These are phyloP conservation scores for Avicennia marina DNA, from an alignment of 257 asterid genomes.

Conservation along the genomic window DNA sequence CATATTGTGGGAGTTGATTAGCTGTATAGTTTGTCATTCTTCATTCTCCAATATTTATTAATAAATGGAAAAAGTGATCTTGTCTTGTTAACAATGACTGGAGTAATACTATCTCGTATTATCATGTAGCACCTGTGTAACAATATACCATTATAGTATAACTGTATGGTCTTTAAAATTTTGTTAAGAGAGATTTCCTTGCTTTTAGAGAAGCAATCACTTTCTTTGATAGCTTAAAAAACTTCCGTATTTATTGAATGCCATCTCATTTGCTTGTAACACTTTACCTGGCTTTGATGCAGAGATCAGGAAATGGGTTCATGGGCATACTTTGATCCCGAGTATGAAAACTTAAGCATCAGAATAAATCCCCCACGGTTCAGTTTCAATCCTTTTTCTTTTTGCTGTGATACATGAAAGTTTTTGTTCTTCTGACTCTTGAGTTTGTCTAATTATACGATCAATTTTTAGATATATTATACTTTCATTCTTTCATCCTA, in stretches of 20 bases:
- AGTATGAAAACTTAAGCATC: slow-evolving; percentile 88
- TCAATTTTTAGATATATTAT: too few relatives aligned
- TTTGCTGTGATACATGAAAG: not conserved
- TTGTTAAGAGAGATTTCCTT: too few relatives aligned
- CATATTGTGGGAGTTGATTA: not conserved
- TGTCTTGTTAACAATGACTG: not conserved
- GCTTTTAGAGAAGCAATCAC: not conserved
- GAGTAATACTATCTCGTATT: too few relatives aligned
- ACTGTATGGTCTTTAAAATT: too few relatives aligned
- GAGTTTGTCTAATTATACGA: not conserved
- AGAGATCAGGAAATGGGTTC: slow-evolving; percentile 58
- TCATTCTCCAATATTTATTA: not conserved
- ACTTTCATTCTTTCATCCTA: too few relatives aligned
- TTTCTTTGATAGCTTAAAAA: slow-evolving; percentile 3
- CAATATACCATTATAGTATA: too few relatives aligned
- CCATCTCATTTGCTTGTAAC: slow-evolving; percentile 2
- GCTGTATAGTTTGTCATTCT: not conserved
- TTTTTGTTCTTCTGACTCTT: not conserved
- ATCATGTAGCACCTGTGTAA: not conserved
- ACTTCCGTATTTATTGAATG: slow-evolving; percentile 4
- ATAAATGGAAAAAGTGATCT: not conserved
- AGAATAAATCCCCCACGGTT: slow-evolving; percentile 99
- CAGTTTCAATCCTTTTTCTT: slow-evolving; percentile 13
- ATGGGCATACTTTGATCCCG: slow-evolving; percentile 98
- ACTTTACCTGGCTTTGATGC: slow-evolving; percentile 24